phyloP scores from a whole-genome alignment of 306 rosid species.

The Vigna unguiculata region DNA sequence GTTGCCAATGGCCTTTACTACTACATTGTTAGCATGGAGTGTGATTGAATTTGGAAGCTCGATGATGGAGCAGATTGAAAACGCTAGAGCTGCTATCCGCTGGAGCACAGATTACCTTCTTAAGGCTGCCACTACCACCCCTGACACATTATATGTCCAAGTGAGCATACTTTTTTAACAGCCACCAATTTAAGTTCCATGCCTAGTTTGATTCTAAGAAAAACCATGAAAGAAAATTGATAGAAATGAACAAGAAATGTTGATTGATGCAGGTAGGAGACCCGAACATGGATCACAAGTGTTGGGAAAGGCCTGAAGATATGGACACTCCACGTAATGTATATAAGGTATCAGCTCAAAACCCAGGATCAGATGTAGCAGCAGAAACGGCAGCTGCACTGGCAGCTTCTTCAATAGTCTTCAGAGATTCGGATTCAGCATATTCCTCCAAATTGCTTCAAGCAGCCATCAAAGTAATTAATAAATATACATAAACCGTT shows the following conservation, averaged over 20 bases:
- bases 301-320: conserved; percentile 98
- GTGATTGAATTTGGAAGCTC: conserved; percentile 82
- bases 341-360: conserved; percentile 74
- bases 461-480: conserved; percentile 67
- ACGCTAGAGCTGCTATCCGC: conserved; percentile 73
- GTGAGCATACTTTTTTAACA: conserved; percentile 45
- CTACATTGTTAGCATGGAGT: conserved; percentile 90
- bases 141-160: conserved; percentile 84
- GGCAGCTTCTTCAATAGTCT: conserved; percentile 89
- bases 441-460: conserved; percentile 74
- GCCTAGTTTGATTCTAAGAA: background rate
- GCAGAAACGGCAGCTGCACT: conserved; percentile 90
- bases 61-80: conserved; percentile 64
- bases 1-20: conserved; percentile 90
- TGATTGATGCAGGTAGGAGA: conserved; percentile 72
- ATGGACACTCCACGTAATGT: conserved; percentile 86
- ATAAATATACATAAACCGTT: background rate
- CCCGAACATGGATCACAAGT: conserved; percentile 74
- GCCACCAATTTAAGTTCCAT: background rate
- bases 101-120: conserved; percentile 87
- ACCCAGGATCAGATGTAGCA: conserved; percentile 91
- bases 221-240: background rate
- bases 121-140: conserved; percentile 78
- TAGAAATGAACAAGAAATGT: background rate
- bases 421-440: conserved; percentile 69